Conservation (phyloP, 208 protist genomes). For the Trypanosoma cruzi region DNA sequence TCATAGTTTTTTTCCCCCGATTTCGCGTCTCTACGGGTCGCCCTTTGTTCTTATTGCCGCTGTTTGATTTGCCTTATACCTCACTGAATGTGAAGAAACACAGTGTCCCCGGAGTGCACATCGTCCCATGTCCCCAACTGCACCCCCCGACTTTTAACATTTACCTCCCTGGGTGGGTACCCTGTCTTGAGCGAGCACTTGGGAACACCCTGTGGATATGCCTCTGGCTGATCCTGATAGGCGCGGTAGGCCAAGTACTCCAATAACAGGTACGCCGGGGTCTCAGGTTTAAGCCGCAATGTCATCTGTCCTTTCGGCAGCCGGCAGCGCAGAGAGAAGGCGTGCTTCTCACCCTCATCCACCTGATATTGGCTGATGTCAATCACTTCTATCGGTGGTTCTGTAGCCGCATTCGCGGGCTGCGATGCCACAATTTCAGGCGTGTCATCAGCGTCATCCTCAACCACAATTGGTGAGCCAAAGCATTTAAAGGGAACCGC, state of each 20-base stretch:
- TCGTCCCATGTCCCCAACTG: slow-evolving; percentile 41
- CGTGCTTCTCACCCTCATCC: slow-evolving; percentile 2
- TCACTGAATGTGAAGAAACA: slow-evolving; percentile 58
- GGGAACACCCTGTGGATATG: slow-evolving; percentile 36
- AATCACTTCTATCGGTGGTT: slow-evolving; percentile 22
- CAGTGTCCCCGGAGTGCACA: slow-evolving; percentile 60
- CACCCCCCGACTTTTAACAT: slow-evolving; percentile 20
- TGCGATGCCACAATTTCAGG: neutral
- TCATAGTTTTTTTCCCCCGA: too few relatives aligned
- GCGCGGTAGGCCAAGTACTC: slow-evolving; percentile 66
- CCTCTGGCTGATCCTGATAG: slow-evolving; percentile 41
- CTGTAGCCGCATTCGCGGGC: neutral
- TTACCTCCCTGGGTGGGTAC: slow-evolving; percentile 62
- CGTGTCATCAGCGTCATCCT: slow-evolving; percentile 5
- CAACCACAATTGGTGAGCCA: neutral
- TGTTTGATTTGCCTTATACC: too few relatives aligned
- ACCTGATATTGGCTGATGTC: slow-evolving; percentile 33
- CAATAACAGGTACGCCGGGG: slow-evolving; percentile 48
- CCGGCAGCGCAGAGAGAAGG: slow-evolving; percentile 65
- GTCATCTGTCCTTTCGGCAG: slow-evolving; percentile 49
- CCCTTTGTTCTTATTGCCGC: too few relatives aligned
- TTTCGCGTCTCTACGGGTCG: too few relatives aligned
- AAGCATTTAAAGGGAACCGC: neutral
- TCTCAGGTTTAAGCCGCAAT: slow-evolving; percentile 55
- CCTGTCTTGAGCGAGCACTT: slow-evolving; percentile 38